These are phyloP conservation scores for Thelonectria rubi DNA, from an alignment of 2,329 filamentous ascomycete genomes.

Conservation along the genomic window DNA sequence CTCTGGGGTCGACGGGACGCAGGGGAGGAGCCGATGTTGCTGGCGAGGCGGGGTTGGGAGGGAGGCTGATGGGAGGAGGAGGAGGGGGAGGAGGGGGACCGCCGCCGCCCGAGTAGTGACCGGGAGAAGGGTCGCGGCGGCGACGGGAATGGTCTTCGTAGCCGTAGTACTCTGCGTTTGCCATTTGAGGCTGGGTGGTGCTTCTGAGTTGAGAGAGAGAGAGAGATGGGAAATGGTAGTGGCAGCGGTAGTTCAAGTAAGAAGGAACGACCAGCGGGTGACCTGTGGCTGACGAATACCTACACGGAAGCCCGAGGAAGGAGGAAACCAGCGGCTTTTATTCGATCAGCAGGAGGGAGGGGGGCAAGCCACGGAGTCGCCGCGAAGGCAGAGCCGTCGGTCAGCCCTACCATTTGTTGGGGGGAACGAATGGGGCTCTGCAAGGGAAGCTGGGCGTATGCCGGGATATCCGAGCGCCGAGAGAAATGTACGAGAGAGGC, in stretches of 20 bases:
- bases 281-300: constrained; percentile 6
- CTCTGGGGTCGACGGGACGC: constrained; percentile 15
- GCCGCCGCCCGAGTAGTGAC: constrained; percentile 45
- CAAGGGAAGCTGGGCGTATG: constrained; percentile 1
- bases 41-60: constrained; percentile 28
- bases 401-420: constrained; percentile 20
- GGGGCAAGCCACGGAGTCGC: constrained; percentile 19
- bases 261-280: not conserved
- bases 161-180: constrained; percentile 42
- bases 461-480: constrained; percentile 17
- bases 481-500: constrained; percentile 1
- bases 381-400: constrained; percentile 4
- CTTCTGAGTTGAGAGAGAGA: not conserved
- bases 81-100: constrained; percentile 25
- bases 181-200: constrained; percentile 25
- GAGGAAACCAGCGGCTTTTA: constrained; percentile 9
- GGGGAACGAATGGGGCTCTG: constrained; percentile 18
- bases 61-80: constrained; percentile 19
- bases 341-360: constrained; percentile 8
- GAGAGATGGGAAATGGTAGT: not conserved
- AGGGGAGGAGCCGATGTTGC: constrained; percentile 28
- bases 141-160: constrained; percentile 41
- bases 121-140: constrained; percentile 45
- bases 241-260: not conserved
- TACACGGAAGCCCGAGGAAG: not conserved